Percentiles rank a stretch among this genome's conserved stretches.
Evolutionary conservation across 2,329 filamentous ascomycete species (phyloP).

Genomic region (Hymenoscyphus fructigenus): DNA sequence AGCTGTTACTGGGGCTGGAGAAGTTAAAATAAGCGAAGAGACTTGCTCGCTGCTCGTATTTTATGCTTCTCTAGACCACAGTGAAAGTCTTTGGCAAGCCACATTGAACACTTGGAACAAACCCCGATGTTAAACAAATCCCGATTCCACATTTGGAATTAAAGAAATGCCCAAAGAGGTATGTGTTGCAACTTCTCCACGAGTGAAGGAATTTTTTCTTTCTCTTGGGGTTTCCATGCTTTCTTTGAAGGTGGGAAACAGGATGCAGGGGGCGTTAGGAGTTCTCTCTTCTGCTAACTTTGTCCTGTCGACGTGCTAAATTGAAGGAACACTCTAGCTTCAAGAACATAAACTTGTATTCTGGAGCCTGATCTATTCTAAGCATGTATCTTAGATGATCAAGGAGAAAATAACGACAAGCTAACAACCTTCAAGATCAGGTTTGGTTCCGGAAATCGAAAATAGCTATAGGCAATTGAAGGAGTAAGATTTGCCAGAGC

Average conservation of each 20-base stretch:
- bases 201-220: too few species aligned
- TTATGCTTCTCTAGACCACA: neutral
- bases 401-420: neutral
- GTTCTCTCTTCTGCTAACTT: too few species aligned
- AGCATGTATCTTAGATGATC: neutral
- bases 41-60: too few species aligned
- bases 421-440: neutral
- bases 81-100: neutral
- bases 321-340: neutral
- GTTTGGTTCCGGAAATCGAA: neutral
- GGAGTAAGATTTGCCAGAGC: neutral
- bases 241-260: too few species aligned
- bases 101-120: neutral
- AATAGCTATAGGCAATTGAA: slow-evolving; percentile 1
- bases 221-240: too few species aligned
- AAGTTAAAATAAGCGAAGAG: neutral
- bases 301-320: too few species aligned
- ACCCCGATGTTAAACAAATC: neutral
- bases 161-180: too few species aligned
- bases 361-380: neutral
- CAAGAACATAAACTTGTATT: neutral
- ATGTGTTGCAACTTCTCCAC: too few species aligned
- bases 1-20: neutral
- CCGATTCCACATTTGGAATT: too few species aligned
- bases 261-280: too few species aligned